phyloP scores from a whole-genome alignment of 495 filamentous ascomycete species.

The Aspergillus egyptiacus region DNA sequence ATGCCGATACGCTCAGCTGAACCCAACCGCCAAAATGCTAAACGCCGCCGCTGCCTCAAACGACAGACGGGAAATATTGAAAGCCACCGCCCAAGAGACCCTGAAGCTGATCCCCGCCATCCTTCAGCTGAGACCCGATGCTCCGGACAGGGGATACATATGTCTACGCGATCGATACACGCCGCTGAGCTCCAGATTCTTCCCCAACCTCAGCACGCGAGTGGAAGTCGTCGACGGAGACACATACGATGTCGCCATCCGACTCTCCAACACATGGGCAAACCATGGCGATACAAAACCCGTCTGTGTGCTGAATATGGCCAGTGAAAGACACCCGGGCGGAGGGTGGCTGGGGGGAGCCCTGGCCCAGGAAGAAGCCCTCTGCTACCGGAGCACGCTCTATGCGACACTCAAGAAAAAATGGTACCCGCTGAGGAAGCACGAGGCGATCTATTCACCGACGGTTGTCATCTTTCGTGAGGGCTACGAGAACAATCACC shows the following conservation, averaged over 20 bases:
- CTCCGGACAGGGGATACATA: conserved; percentile 19
- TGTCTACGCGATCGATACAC: conserved; percentile 11
- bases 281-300: conserved; percentile 17
- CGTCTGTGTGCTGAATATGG: conserved; percentile 57
- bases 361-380: conserved; percentile 57
- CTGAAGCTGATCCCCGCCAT: conserved; percentile 14
- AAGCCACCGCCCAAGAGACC: conserved; percentile 15
- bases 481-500: conserved; percentile 33
- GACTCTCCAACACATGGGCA: conserved; percentile 22
- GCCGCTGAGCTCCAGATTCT: conserved; percentile 14
- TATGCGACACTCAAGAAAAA: conserved; percentile 41
- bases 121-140: conserved; percentile 21
- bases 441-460: conserved; percentile 54
- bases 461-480: conserved; percentile 51
- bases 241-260: conserved; percentile 44
- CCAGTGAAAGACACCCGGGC: conserved; percentile 45
- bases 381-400: conserved; percentile 61
- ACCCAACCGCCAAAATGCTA: neutral
- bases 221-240: conserved; percentile 44
- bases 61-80: conserved; percentile 5
- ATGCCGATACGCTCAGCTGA: neutral
- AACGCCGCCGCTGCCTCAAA: neutral
- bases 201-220: conserved; percentile 22
- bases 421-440: conserved; percentile 51
- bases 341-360: conserved; percentile 53